Evolutionary conservation across 352 stramenopile species (phyloP), one percentile per base, ranked within the genome.

Genomic region (Phytopythium litorale): DNA sequence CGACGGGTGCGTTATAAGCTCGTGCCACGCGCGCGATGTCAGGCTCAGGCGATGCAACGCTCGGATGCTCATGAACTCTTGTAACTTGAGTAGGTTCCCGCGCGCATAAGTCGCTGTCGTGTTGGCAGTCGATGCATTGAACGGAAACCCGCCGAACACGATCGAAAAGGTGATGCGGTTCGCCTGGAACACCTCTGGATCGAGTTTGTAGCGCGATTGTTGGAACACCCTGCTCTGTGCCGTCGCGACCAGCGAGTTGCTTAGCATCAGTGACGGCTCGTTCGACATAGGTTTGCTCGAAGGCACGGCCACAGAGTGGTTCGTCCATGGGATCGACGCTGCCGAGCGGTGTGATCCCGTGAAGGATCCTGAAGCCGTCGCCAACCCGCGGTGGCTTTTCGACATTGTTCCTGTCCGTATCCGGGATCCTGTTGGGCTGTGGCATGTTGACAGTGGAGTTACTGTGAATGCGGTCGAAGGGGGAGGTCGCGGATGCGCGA

Each of bases 11-110:
- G 78, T 74, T n/a, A 89, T 66, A 4, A 84, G 57, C 32, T 73
- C 72, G 38, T 71, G 81, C 78, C 80, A 89, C 38, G 68, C 65
- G 21, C 59, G 70, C 12, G 69, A 76, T 7, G 64, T 79, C 52
- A 89, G 63, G 46, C 78, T 87, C 35, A 89, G 58, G 3, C 67
- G 75, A 58, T 86, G 64, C 1, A 88, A 52, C 13, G 63, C 55
- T 12, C 75, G 71, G 54, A 78, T 56, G 19, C 64, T 76, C 25
- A 89, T 49, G 43, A 73, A 89, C 16, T 74, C 62, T n/a, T 80
- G 67, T 25, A 89, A 49, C 1, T 62, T 70, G 43, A 84, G 63
- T 6, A 89, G 58, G 62, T 87, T 87, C 8, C 60, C 53, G 16
- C 67, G 69, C 5, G 66, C 62, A 15, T 66, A 58, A 23, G 48